Evolutionary conservation across 2,329 filamentous ascomycete genomes (phyloP).

Genomic region (Aspergillus viridinutans): DNA sequence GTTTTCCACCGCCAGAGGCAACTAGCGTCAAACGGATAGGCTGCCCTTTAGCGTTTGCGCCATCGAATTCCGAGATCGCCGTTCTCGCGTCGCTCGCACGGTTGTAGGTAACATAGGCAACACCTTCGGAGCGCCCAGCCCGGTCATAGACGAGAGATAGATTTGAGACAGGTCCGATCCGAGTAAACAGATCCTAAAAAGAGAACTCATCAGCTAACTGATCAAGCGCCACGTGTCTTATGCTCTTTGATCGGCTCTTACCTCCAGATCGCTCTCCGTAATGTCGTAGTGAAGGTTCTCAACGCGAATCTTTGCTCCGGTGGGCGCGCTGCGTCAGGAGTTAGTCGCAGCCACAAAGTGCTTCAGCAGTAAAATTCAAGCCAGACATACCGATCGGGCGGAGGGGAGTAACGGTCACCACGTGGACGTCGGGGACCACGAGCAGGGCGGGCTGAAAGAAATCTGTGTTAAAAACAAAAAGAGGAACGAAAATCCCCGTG

Average conservation of each 20-base stretch:
- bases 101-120: constrained; percentile 79
- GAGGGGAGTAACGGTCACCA: constrained; percentile 33
- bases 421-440: constrained; percentile 40
- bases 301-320: constrained; percentile 70
- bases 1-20: constrained; percentile 40
- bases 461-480: constrained; percentile 16
- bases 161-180: constrained; percentile 67
- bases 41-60: constrained; percentile 84
- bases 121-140: constrained; percentile 79
- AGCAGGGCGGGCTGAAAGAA: constrained; percentile 37
- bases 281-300: constrained; percentile 93
- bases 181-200: constrained; percentile 70
- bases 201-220: not conserved
- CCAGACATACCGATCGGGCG: constrained; percentile 32
- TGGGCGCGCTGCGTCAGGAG: constrained; percentile 44
- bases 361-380: not conserved
- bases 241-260: constrained; percentile 34
- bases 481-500: not conserved
- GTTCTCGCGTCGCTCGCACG: constrained; percentile 64
- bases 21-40: constrained; percentile 72
- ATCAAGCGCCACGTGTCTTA: not conserved
- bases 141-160: constrained; percentile 78
- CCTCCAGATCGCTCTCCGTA: constrained; percentile 75
- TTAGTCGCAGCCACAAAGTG: not conserved
- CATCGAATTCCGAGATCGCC: constrained; percentile 77